Evolutionary conservation across 176 grass and related monocot genomes (phyloP).

Genomic region (Tillandsia leiboldiana): DNA sequence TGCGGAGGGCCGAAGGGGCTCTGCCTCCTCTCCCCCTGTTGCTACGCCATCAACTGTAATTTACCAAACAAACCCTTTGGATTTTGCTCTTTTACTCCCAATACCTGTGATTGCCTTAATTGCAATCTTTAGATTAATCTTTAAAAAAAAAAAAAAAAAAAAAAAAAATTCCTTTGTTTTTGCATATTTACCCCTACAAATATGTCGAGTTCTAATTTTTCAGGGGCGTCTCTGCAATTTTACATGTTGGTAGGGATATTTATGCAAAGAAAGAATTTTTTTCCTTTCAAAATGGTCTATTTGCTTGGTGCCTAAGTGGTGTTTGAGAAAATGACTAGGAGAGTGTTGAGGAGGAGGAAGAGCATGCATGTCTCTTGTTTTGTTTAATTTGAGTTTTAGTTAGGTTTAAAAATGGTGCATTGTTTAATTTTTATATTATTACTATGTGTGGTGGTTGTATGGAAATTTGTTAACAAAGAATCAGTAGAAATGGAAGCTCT

Average conservation of each 20-base stretch:
- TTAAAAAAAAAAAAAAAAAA: not conserved
- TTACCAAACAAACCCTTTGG: constrained; percentile 93
- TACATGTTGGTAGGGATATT: too few species aligned
- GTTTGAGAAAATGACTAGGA: not conserved
- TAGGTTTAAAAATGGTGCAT: not conserved
- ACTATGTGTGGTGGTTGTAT: constrained; percentile 22
- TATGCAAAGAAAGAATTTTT: too few species aligned
- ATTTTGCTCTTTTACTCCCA: constrained; percentile 90
- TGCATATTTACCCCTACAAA: too few species aligned
- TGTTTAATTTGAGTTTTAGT: too few species aligned
- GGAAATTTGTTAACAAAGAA: constrained; percentile 15
- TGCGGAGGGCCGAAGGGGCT: constrained; percentile 51
- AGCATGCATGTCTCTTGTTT: constrained; percentile 16
- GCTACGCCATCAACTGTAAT: constrained; percentile 99
- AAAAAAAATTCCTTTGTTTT: too few species aligned
- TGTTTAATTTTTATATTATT: constrained; percentile 35
- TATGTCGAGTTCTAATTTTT: too few species aligned
- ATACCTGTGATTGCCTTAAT: constrained; percentile 55
- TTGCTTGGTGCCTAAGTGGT: too few species aligned
- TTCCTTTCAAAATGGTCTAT: too few species aligned
- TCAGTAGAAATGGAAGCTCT: too few species aligned
- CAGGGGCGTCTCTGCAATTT: too few species aligned
- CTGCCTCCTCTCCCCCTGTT: constrained; percentile 80
- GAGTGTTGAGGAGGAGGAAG: not conserved
- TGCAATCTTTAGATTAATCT: constrained; percentile 47